A percentile compares a stretch with the other conserved stretches of the same genome.
These are phyloP conservation scores for Melaleuca quinquenervia DNA, from an alignment of 345 rosid species.

Conservation along the genomic window DNA sequence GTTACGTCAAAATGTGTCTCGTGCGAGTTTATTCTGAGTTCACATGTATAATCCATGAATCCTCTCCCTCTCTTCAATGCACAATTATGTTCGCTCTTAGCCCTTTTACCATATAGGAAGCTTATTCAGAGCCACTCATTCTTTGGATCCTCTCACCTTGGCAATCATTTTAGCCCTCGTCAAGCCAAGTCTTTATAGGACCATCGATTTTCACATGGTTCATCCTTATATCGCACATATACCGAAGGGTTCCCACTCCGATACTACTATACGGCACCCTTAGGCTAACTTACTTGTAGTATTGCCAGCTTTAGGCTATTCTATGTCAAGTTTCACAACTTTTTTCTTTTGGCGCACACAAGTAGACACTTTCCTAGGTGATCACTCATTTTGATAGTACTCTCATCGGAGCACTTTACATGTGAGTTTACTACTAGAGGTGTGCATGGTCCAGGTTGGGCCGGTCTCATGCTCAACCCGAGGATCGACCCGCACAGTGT, in stretches of 20 bases:
- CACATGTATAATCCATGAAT: background rate
- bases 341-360: background rate
- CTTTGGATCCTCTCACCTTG: background rate
- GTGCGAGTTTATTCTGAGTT: background rate
- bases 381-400: background rate
- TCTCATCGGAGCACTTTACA: background rate
- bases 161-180: background rate
- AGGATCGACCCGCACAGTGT: too few species aligned
- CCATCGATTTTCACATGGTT: background rate
- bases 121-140: rapidly evolving
- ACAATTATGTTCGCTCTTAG: background rate
- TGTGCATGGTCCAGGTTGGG: too few species aligned
- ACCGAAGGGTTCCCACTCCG: background rate
- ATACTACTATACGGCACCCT: background rate
- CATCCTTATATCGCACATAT: rapidly evolving
- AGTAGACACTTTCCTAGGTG: background rate
- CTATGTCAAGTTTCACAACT: rapidly evolving
- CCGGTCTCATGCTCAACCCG: too few species aligned
- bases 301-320: background rate
- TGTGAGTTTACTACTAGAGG: background rate
- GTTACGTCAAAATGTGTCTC: background rate
- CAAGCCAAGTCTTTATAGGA: rapidly evolving
- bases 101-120: background rate
- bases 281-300: rapidly evolving
- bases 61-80: background rate